Conservation (phyloP, 2,329 filamentous ascomycete species). For the Penicillium paneum region DNA sequence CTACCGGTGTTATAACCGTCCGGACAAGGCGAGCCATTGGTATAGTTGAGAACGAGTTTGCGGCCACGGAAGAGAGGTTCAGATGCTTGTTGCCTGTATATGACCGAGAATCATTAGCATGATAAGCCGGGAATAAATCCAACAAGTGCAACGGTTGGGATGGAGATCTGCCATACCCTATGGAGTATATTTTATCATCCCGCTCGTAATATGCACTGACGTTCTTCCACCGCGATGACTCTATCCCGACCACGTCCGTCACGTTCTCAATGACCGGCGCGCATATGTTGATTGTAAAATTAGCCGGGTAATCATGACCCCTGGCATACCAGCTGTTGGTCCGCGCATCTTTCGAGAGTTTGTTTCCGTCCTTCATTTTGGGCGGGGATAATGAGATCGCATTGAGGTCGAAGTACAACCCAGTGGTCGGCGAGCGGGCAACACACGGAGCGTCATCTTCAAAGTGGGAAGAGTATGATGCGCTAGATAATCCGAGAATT, state of each 20-base stretch:
- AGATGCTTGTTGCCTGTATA: constrained; percentile 43
- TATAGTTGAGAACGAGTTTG: constrained; percentile 73
- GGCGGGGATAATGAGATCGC: constrained; percentile 54
- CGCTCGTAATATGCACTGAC: constrained; percentile 50
- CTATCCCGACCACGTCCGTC: constrained; percentile 47
- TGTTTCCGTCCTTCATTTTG: constrained; percentile 40
- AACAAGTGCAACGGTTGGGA: not conserved
- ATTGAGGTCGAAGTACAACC: constrained; percentile 63
- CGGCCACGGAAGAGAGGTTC: constrained; percentile 49
- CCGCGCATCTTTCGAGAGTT: constrained; percentile 36
- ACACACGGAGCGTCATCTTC: constrained; percentile 56
- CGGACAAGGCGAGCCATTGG: constrained; percentile 68
- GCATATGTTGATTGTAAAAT: constrained; percentile 53
- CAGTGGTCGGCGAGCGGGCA: constrained; percentile 59
- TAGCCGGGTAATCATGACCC: constrained; percentile 50
- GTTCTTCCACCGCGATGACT: constrained; percentile 43
- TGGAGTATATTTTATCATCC: constrained; percentile 44
- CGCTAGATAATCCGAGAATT: constrained; percentile 27
- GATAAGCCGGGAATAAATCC: not conserved
- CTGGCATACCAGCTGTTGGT: constrained; percentile 49
- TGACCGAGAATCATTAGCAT: constrained; percentile 4
- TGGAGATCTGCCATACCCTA: constrained; percentile 38
- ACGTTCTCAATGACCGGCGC: constrained; percentile 49
- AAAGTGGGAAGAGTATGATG: constrained; percentile 38
- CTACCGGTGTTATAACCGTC: constrained; percentile 27